Percentiles rank a stretch among this genome's conserved stretches.
Conservation (phyloP, 805 yeast species). For the Spathaspora girioi region DNA sequence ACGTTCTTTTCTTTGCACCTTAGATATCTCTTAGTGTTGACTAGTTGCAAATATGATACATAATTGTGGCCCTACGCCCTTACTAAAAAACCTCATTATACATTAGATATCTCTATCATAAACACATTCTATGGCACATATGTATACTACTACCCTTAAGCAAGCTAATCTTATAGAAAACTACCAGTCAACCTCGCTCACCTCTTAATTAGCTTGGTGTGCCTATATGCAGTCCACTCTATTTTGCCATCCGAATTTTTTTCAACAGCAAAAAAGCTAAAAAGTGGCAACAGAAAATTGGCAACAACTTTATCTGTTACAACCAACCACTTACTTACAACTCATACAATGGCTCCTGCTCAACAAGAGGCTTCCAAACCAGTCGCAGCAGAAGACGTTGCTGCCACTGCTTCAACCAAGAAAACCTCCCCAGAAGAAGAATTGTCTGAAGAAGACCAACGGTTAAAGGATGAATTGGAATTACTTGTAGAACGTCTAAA, state of each 20-base stretch:
- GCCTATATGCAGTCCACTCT: neutral
- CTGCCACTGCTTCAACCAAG: slow-evolving; percentile 9
- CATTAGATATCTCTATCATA: no score
- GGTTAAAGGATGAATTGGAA: slow-evolving; percentile 82
- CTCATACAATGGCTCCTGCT: slow-evolving; percentile 30
- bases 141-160: no score
- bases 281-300: neutral
- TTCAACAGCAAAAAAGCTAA: neutral
- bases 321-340: neutral
- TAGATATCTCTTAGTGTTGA: no score
- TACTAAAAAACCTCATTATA: no score
- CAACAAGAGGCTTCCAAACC: slow-evolving; percentile 20
- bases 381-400: slow-evolving; percentile 17
- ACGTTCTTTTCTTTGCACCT: no score
- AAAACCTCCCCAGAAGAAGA: slow-evolving; percentile 58
- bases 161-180: no score
- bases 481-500: slow-evolving; percentile 75
- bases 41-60: no score
- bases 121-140: no score
- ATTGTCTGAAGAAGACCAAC: slow-evolving; percentile 88
- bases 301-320: neutral
- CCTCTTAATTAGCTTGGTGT: no score
- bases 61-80: no score
- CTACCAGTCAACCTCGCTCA: no score
- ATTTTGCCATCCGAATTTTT: neutral